Percentiles rank a stretch among this genome's conserved stretches.
Conservation (phyloP, 805 yeast species). For the Wickerhamiella nectarea region DNA sequence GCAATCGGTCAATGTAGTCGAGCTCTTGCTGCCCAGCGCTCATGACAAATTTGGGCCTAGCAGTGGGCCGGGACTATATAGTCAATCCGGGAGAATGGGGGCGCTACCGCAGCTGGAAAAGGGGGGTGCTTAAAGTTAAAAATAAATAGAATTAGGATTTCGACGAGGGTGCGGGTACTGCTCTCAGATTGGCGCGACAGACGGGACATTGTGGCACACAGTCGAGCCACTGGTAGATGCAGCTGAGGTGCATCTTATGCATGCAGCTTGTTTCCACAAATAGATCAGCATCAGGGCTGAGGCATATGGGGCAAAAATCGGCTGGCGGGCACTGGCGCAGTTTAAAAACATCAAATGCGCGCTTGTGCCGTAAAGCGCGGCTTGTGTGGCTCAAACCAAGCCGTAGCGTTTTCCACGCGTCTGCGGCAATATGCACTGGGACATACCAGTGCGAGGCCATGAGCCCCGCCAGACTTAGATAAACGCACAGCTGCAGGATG, state of each 20-base stretch:
- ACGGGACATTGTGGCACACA: conserved; percentile 9
- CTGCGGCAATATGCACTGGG: conserved; percentile 12
- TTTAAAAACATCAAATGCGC: conserved; percentile 5
- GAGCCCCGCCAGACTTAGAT: conserved; percentile 8
- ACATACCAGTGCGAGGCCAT: conserved; percentile 10
- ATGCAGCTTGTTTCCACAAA: conserved; percentile 8
- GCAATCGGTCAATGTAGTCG: conserved; percentile 21
- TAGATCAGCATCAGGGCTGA: conserved; percentile 1
- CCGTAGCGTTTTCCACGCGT: conserved; percentile 8
- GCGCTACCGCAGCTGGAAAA: too few species aligned
- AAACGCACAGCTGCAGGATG: conserved; percentile 6
- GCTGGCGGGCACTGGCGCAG: neutral
- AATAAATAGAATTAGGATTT: neutral
- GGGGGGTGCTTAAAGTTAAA: too few species aligned
- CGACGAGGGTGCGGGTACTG: too few species aligned
- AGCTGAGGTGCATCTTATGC: conserved; percentile 10
- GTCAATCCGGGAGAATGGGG: too few species aligned
- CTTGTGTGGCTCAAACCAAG: neutral
- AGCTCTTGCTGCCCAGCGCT: neutral
- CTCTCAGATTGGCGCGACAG: conserved; percentile 2
- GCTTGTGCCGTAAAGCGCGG: conserved; percentile 8
- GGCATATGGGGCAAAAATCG: conserved; percentile 10
- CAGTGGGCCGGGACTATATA: too few species aligned
- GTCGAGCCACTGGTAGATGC: conserved; percentile 9
- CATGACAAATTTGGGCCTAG: neutral